These are phyloP conservation scores for Citrus sp. DNA, from an alignment of 345 rosid species.

Conservation along the genomic window DNA sequence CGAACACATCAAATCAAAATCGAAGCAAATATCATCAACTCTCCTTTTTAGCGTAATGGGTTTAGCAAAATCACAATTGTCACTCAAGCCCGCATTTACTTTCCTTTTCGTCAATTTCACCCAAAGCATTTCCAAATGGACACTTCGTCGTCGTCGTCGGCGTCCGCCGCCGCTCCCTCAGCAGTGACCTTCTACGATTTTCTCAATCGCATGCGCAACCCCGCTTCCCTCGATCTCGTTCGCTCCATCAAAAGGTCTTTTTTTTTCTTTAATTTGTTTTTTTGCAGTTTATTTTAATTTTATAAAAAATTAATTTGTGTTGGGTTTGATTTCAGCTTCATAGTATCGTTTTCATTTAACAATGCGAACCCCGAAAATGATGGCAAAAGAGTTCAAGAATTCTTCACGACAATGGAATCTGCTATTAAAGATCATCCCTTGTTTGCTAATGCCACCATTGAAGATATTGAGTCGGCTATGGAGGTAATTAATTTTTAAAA, in stretches of 20 bases:
- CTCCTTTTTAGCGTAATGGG: background rate
- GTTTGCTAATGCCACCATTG: conserved; percentile 40
- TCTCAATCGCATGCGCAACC: conserved; percentile 54
- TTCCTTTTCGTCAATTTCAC: background rate
- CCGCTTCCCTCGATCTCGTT: conserved; percentile 54
- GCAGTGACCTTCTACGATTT: conserved; percentile 42
- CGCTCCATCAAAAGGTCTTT: conserved; percentile 67
- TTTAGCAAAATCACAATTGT: background rate
- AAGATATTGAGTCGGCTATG: conserved; percentile 45
- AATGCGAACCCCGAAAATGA: conserved; percentile 46
- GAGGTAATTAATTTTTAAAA: conserved; percentile 25
- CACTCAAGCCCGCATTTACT: background rate
- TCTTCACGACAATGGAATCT: conserved; percentile 49
- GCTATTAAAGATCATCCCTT: conserved; percentile 47
- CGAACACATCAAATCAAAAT: background rate
- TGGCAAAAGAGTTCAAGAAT: conserved; percentile 50
- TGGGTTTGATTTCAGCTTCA: conserved; percentile 43
- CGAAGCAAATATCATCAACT: no score
- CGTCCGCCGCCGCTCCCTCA: background rate
- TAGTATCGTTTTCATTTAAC: conserved; percentile 49
- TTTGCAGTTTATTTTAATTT: background rate
- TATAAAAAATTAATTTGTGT: background rate
- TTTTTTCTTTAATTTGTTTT: background rate
- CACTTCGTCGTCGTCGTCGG: background rate
- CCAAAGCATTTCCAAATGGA: background rate